A percentile compares a stretch with the other conserved stretches of the same genome.
phyloP scores from a whole-genome alignment of 495 filamentous ascomycete species.

The Hypomontagnella submonticulosa region DNA sequence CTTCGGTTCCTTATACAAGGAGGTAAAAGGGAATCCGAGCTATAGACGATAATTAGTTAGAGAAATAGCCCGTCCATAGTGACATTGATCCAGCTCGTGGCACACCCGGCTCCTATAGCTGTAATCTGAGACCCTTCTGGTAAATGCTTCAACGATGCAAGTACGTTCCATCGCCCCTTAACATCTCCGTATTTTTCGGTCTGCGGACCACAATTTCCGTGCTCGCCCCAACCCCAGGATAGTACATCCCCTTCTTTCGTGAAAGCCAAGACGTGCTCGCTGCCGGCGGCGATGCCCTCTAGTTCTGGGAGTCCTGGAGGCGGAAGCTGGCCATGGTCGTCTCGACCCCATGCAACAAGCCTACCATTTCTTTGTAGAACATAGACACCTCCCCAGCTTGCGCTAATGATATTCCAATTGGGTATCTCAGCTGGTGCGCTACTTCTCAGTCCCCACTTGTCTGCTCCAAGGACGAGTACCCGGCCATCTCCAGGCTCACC shows the following conservation, averaged over 20 bases:
- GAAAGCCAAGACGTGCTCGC: conserved; percentile 83
- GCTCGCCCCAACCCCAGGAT: conserved; percentile 95
- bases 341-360: conserved; percentile 75
- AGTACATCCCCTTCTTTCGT: conserved; percentile 69
- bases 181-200: conserved; percentile 71
- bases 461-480: conserved; percentile 71
- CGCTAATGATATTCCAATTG: conserved; percentile 69
- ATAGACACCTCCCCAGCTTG: conserved; percentile 86
- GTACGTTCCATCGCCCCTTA: conserved; percentile 69
- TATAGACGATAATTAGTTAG: conserved; percentile 6
- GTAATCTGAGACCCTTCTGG: conserved; percentile 57
- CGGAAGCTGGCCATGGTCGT: conserved; percentile 86
- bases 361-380: conserved; percentile 67
- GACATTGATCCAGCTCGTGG: conserved; percentile 82
- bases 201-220: conserved; percentile 89
- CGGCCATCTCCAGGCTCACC: conserved; percentile 64
- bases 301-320: conserved; percentile 64
- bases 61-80: conserved; percentile 42
- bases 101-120: conserved; percentile 82
- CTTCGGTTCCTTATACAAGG: not conserved
- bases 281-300: conserved; percentile 76
- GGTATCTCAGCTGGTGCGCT: conserved; percentile 50
- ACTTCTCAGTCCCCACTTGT: conserved; percentile 72
- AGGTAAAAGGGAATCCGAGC: not conserved
- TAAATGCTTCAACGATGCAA: conserved; percentile 64